These are phyloP conservation scores for Rhizopus arrhizus DNA, from an alignment of 371 early-diverging fungal species.

Conservation along the genomic window DNA sequence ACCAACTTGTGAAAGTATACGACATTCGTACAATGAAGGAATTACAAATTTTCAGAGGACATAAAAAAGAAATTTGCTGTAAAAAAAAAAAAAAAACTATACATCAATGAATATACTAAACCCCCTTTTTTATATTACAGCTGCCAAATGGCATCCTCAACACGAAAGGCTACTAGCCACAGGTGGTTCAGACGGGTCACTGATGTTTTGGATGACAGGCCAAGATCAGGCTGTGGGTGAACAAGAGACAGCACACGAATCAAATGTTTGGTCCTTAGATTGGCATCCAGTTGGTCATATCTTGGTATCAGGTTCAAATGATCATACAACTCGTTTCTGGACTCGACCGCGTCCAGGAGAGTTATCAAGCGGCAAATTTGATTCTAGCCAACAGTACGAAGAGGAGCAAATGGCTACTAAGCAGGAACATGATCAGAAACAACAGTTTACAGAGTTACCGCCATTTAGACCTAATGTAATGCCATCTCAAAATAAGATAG, in stretches of 20 bases:
- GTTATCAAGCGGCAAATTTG: constrained; percentile 58
- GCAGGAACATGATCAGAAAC: constrained; percentile 42
- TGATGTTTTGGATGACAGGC: constrained; percentile 94
- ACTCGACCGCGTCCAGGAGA: constrained; percentile 95
- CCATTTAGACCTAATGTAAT: constrained; percentile 50
- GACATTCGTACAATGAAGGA: constrained; percentile 98
- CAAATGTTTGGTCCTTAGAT: constrained; percentile 97
- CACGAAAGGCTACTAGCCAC: constrained; percentile 92
- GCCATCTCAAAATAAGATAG: constrained; percentile 37
- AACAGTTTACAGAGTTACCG: constrained; percentile 44
- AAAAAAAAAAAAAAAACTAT: constrained; percentile 33
- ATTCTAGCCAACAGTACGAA: constrained; percentile 57
- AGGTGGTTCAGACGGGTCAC: constrained; percentile 94
- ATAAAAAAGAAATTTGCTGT: constrained; percentile 95
- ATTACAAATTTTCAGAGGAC: constrained; percentile 88
- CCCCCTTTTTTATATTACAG: constrained; percentile 30
- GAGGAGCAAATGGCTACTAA: constrained; percentile 43
- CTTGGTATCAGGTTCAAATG: constrained; percentile 96
- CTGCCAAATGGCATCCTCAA: constrained; percentile 96
- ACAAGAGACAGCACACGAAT: constrained; percentile 92
- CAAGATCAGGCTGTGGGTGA: constrained; percentile 68
- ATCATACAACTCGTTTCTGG: constrained; percentile 99
- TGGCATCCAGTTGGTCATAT: constrained; percentile 99
- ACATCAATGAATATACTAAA: background rate
- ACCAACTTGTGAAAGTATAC: constrained; percentile 94